Conservation (phyloP, 2,329 filamentous ascomycete species). For the Arachnopeziza araneosa region DNA sequence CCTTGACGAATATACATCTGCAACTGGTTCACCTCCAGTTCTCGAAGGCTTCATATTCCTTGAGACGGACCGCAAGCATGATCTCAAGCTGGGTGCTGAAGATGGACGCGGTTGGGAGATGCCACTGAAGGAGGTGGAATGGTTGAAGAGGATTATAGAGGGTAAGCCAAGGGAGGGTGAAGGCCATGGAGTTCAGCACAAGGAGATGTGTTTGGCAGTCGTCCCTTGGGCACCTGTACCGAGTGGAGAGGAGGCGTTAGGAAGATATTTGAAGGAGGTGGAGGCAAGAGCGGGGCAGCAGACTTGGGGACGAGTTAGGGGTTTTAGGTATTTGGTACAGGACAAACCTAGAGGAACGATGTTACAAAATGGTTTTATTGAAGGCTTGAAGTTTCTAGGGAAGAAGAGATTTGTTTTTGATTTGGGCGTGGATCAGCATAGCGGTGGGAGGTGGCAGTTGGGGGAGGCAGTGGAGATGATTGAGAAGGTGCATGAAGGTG, state of each 20-base stretch:
- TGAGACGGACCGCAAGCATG: slow-evolving; percentile 71
- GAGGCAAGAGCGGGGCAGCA: slow-evolving; percentile 52
- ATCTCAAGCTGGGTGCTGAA: slow-evolving; percentile 41
- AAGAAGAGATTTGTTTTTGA: slow-evolving; percentile 67
- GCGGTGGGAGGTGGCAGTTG: slow-evolving; percentile 68
- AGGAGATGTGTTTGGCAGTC: slow-evolving; percentile 58
- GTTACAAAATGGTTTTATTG: slow-evolving; percentile 58
- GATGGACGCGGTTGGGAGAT: slow-evolving; percentile 56
- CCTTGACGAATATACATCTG: slow-evolving; percentile 25
- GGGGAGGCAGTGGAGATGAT: slow-evolving; percentile 68
- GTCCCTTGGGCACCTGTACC: slow-evolving; percentile 85
- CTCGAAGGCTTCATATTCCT: slow-evolving; percentile 73
- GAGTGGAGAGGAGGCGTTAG: slow-evolving; percentile 53
- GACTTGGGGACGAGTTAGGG: slow-evolving; percentile 61
- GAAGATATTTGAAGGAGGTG: slow-evolving; percentile 59
- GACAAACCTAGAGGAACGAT: slow-evolving; percentile 64
- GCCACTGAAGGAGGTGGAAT: slow-evolving; percentile 67
- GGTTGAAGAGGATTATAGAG: slow-evolving; percentile 59
- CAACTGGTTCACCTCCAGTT: slow-evolving; percentile 30
- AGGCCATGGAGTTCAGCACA: slow-evolving; percentile 49
- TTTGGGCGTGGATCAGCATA: slow-evolving; percentile 73
- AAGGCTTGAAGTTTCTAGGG: slow-evolving; percentile 59
- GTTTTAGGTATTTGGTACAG: slow-evolving; percentile 80
- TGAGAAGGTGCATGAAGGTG: slow-evolving; percentile 56
- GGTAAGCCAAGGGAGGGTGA: slow-evolving; percentile 52